These are phyloP conservation scores for Vigna nakashimae DNA, from an alignment of 306 rosid species.

Conservation along the genomic window DNA sequence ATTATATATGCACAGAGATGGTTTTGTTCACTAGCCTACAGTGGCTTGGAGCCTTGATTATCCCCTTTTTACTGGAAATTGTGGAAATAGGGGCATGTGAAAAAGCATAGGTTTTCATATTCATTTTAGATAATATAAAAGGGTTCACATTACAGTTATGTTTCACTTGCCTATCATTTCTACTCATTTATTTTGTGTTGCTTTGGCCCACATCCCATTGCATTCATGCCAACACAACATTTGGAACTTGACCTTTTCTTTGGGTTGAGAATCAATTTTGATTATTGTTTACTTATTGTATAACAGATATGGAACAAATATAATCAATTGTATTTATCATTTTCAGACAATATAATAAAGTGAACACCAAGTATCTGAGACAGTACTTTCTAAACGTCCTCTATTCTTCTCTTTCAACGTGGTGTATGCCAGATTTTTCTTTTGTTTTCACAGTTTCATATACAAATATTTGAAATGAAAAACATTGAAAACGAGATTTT, in stretches of 20 bases:
- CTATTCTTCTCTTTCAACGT: no score
- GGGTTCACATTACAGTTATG: not conserved
- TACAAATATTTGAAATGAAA: not conserved
- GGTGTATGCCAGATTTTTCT: not conserved
- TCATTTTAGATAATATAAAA: not conserved
- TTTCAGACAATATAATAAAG: no score
- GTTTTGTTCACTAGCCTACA: conserved; percentile 4
- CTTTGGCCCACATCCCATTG: not conserved
- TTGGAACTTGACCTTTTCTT: not conserved
- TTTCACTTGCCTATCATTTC: not conserved
- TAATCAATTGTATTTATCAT: no score
- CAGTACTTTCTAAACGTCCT: no score
- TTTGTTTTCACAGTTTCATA: not conserved
- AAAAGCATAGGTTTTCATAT: not conserved
- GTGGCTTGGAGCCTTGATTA: conserved; percentile 1
- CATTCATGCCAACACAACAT: not conserved
- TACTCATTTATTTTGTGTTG: not conserved
- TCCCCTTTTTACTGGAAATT: not conserved
- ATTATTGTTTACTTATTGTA: no score
- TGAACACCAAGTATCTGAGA: no score
- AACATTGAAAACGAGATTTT: not conserved
- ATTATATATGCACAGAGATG: not conserved
- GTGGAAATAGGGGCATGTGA: not conserved
- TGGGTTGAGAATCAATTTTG: not conserved
- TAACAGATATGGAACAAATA: no score